Base-by-base conservation (phyloP, 441 rosid genomes). In the Pelargonium australe region DNA sequence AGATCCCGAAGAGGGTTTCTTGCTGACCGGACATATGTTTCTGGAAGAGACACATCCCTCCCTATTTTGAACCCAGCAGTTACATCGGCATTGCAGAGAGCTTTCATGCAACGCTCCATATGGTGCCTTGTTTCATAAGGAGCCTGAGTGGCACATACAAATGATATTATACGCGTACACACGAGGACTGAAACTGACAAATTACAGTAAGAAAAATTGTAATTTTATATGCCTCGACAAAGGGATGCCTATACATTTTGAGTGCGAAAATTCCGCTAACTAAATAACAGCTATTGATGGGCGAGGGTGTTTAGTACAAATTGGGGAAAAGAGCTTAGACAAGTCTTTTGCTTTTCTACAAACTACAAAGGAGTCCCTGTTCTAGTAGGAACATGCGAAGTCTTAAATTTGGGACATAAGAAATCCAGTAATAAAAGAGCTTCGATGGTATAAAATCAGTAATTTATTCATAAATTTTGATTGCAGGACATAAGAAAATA, bases 121-220 rank as follows among this genome's bases (percentile, higher is more conserved):
- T 93, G 98, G 80, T 87, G 96, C 73, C 96, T 86, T 25, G 97
- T 87, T 70, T 90, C 96, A 37, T 89, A 93, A 12, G 98, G 98
- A 70, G 97, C 98, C 97, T 93, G 82, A 28, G 78, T 73, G 63
- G 70, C 7, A 44, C 10, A 37, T 68, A 65, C 16, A 43, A 11
- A 65, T 64, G 60, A 73, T 23, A 17, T 28, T 64, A 51, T 64
- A 62, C 4, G 45, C 51, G 66, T 19, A 63, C 43, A 31, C 64
- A 44, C 41, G 2, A 41, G 51, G 67, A 51, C 40, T 4, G 40
- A 34, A 5, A 34, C 5, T 34, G 40, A 34, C 40, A 34, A 34
- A 34, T 4, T 34, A 7, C 40, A 34, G 40, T 34, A 34, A 34
- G 7, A 34, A 34, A 34, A 34, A 34, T 34, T 34, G 43, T 40